Evolutionary conservation across 306 rosid species (phyloP), one percentile per base, ranked within the genome.

Genomic region (Quercus ilex): DNA sequence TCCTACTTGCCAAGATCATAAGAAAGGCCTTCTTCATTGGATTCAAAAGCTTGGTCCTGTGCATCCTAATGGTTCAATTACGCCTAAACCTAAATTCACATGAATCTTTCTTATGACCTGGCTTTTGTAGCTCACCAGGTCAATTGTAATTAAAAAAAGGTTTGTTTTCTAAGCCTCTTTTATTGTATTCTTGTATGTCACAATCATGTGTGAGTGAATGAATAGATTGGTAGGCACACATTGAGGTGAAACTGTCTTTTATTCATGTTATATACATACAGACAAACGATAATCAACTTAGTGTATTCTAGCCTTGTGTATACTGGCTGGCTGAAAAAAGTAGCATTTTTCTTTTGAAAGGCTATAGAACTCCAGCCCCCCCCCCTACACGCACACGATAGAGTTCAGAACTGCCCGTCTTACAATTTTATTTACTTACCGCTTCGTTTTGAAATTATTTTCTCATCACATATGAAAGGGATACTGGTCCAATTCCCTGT

Each of bases 11-110:
- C 93, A 85, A 20, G 99, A 96, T 80, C 91, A 91, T 46, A 96
- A 91, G 91, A 96, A 96, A 88, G 92, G 94, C 43, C 92, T 93
- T 31, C 91, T 56, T 71, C 98, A 91, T 83, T 93, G 97, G 94
- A 89, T 96, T 78, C 98, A 96, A 64, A 91, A 88, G 93, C 96
- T 93, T 85, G 93, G 96, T 41, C 94, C 98, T 1, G 57, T 64
- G 70, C 90, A 87, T 69, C 86, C 90, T 7, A 74, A 83, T 75
- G 46, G 63, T 68, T 76, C 87, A 56, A 89, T 91, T 15, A 75
- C 79, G 82, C 97, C 92, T 33, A 95, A 95, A 72, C 98, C 99
- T 5, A 93, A 89, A 83, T 88, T 96, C 90, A 74, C 84, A 26
- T 93, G 88, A 95, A 71, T 79, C 85, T 78, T 74, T 38, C 64